Percentiles rank a stretch among this genome's conserved stretches.
Evolutionary conservation across 2,329 filamentous ascomycete species (phyloP).

Genomic region (Fusarium poae): DNA sequence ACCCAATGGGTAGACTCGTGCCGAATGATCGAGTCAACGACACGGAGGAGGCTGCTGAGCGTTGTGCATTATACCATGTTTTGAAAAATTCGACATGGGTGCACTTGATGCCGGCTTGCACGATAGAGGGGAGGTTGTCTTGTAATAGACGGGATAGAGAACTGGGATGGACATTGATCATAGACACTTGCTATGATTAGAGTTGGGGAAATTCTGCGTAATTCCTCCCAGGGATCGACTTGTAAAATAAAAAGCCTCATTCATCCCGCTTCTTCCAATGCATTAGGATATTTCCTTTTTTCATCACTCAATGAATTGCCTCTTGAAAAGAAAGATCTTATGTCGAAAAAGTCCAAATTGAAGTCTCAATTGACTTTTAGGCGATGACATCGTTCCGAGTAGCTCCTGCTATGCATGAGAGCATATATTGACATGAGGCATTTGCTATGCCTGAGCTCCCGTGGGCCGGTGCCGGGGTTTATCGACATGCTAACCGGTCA

Average conservation of each 20-base stretch:
- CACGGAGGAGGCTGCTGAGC: slow-evolving; percentile 50
- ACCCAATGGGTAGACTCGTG: slow-evolving; percentile 53
- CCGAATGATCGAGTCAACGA: slow-evolving; percentile 54
- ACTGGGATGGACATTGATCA: slow-evolving; percentile 53
- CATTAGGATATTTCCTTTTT: slow-evolving; percentile 50
- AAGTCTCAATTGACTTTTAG: slow-evolving; percentile 41
- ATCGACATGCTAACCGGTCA: slow-evolving; percentile 46
- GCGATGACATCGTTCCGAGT: slow-evolving; percentile 33
- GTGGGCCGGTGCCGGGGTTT: slow-evolving; percentile 49
- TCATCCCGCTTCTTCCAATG: slow-evolving; percentile 55
- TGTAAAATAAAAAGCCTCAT: slow-evolving; percentile 62
- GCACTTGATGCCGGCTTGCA: slow-evolving; percentile 50
- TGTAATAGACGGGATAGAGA: slow-evolving; percentile 59
- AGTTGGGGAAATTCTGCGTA: slow-evolving; percentile 53
- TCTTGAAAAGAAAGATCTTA: slow-evolving; percentile 18
- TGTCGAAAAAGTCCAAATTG: slow-evolving; percentile 14
- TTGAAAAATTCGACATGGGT: slow-evolving; percentile 47
- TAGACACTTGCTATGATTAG: slow-evolving; percentile 53
- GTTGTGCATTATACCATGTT: slow-evolving; percentile 46
- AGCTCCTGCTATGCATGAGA: slow-evolving; percentile 24
- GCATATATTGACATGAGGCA: slow-evolving; percentile 45
- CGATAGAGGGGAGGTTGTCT: slow-evolving; percentile 55
- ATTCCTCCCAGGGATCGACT: slow-evolving; percentile 54
- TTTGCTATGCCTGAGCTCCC: slow-evolving; percentile 49
- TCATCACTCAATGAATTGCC: slow-evolving; percentile 16